phyloP scores from a whole-genome alignment of 164 flowering plant genomes.

The Dillenia turbinata region DNA sequence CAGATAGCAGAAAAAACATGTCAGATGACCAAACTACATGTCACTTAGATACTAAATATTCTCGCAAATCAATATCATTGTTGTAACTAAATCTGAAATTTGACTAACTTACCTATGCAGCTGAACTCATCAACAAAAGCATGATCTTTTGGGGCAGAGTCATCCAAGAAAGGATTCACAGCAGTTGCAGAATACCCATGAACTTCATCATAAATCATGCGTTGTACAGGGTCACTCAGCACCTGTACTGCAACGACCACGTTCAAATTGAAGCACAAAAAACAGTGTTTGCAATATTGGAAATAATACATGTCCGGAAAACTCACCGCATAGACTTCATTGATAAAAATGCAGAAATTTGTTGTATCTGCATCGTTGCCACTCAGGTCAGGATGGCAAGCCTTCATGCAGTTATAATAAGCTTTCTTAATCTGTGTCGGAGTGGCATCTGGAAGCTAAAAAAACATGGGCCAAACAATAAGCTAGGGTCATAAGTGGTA shows the following conservation, averaged over 20 bases:
- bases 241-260: constrained; percentile 42
- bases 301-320: background rate
- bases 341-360: constrained; percentile 93
- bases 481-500: background rate
- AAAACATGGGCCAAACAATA: constrained; percentile 1
- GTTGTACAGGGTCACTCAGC: constrained; percentile 91
- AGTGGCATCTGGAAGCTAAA: constrained; percentile 91
- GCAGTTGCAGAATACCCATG: constrained; percentile 89
- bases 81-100: no score
- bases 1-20: background rate
- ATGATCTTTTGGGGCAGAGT: constrained; percentile 67
- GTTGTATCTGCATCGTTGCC: constrained; percentile 82
- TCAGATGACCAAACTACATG: no score
- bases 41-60: no score
- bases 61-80: no score
- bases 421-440: constrained; percentile 86
- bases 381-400: constrained; percentile 95
- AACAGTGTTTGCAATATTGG: background rate
- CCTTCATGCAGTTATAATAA: constrained; percentile 90
- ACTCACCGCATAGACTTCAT: constrained; percentile 81
- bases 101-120: constrained; percentile 70
- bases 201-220: constrained; percentile 93
- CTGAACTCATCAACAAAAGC: constrained; percentile 93
- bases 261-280: constrained; percentile 2
- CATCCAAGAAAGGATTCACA: constrained; percentile 83